Percentiles rank a stretch among this genome's conserved stretches.
These are phyloP conservation scores for Petunia hybrid DNA, from an alignment of 305 asterid genomes.

Conservation along the genomic window DNA sequence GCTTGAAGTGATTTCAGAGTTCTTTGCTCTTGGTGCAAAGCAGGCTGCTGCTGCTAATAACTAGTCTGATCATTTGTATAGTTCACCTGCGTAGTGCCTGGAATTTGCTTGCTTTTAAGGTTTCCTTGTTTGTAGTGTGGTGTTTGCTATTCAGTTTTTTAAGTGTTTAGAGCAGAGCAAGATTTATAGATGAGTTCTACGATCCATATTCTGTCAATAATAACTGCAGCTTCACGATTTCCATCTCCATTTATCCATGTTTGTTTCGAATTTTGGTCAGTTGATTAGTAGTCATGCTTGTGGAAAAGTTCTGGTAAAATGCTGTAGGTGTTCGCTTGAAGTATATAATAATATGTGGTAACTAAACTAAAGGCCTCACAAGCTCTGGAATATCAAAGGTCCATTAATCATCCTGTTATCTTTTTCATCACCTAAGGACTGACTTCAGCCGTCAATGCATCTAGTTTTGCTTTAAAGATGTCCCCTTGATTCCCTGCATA, in stretches of 20 bases:
- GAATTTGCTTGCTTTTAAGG: neutral
- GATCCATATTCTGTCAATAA: neutral
- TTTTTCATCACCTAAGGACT: conserved; percentile 5
- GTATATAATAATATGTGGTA: neutral
- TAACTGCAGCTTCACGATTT: conserved; percentile 1
- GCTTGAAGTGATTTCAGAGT: conserved; percentile 67
- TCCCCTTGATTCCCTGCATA: neutral
- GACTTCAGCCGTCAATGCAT: neutral
- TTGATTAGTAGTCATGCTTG: neutral
- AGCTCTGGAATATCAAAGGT: neutral
- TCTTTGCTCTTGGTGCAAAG: conserved; percentile 67
- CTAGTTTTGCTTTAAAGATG: neutral
- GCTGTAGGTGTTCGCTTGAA: conserved; percentile 1
- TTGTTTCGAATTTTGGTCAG: neutral
- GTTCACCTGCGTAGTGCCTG: neutral
- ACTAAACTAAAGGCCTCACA: neutral
- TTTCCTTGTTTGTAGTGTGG: conserved; percentile 10
- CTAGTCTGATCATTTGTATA: neutral
- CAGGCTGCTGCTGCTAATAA: conserved; percentile 36
- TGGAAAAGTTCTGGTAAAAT: neutral
- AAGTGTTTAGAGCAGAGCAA: conserved; percentile 13
- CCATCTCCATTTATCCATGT: neutral
- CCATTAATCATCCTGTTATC: neutral
- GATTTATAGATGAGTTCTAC: neutral
- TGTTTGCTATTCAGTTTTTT: conserved; percentile 27